Percentiles rank a stretch among this genome's conserved stretches.
phyloP scores from a whole-genome alignment of 1,139 yeast genomes.

The Debaryomycetaceae sp. region DNA sequence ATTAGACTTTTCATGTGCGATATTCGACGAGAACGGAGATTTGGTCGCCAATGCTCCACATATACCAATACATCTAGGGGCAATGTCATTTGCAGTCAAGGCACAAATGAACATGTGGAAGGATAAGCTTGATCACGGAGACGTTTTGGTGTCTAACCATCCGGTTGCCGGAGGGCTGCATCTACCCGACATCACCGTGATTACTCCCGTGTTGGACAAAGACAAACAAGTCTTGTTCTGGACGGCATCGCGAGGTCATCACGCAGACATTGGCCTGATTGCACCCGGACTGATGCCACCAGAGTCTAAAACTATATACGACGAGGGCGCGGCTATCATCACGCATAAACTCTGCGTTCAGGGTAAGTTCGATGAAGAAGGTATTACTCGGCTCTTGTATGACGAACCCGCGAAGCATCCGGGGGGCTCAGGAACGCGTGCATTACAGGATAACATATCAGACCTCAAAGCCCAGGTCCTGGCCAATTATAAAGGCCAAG shows the following conservation, averaged over 20 bases:
- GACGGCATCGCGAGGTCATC: constrained; percentile 40
- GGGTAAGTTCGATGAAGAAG: constrained; percentile 31
- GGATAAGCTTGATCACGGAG: constrained; percentile 53
- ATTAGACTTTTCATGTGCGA: constrained; percentile 75
- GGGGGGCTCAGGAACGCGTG: constrained; percentile 35
- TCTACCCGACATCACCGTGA: constrained; percentile 75
- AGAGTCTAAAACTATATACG: constrained; percentile 30
- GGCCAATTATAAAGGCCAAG: constrained; percentile 33
- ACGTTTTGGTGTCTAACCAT: constrained; percentile 67
- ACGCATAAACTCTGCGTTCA: constrained; percentile 26
- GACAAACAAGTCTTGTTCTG: constrained; percentile 26
- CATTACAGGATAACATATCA: constrained; percentile 29
- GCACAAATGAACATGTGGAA: constrained; percentile 58
- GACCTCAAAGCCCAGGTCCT: constrained; percentile 36
- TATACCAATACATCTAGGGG: constrained; percentile 79
- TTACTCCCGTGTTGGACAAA: constrained; percentile 42
- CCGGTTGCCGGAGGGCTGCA: constrained; percentile 79
- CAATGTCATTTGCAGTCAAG: constrained; percentile 77
- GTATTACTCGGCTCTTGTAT: constrained; percentile 23
- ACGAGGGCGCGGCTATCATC: constrained; percentile 35
- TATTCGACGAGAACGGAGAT: constrained; percentile 65
- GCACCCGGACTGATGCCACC: constrained; percentile 41
- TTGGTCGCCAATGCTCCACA: constrained; percentile 83
- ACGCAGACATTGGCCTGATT: constrained; percentile 37
- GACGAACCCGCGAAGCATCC: constrained; percentile 37